A percentile compares a stretch with the other conserved stretches of the same genome.
These are phyloP conservation scores for Rhodotorula sp. DNA, from an alignment of 1,284 basidiomycete species.

Conservation along the genomic window DNA sequence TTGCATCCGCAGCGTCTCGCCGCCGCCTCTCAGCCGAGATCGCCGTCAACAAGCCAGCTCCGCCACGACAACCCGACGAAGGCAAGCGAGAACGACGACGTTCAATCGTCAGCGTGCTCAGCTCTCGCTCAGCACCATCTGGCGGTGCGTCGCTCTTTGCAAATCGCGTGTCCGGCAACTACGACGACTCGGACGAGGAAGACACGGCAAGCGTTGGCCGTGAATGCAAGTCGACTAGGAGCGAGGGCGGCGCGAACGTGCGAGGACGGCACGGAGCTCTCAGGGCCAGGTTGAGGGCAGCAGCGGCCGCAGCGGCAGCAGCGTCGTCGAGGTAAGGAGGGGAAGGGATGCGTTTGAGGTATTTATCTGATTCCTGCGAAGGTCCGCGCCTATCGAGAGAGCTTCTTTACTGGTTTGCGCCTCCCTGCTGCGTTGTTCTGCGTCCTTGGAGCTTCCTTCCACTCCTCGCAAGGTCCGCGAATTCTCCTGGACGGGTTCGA, in stretches of 20 bases:
- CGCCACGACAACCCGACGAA: too few species aligned
- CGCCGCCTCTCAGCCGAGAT: neutral
- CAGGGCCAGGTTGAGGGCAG: slow-evolving; percentile 20
- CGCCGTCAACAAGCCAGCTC: neutral
- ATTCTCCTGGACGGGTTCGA: too few species aligned
- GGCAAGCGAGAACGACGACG: neutral
- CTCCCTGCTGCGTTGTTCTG: too few species aligned
- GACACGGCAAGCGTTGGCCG: neutral
- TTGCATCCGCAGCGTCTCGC: neutral
- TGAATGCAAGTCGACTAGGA: neutral
- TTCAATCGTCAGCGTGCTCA: slow-evolving; percentile 2
- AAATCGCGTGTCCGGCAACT: neutral
- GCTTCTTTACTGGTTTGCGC: too few species aligned
- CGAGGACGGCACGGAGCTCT: slow-evolving; percentile 10
- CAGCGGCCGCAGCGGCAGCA: slow-evolving; percentile 17
- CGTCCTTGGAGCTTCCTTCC: too few species aligned
- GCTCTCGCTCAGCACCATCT: slow-evolving; percentile 8
- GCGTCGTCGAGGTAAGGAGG: too few species aligned
- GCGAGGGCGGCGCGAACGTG: slow-evolving; percentile 4
- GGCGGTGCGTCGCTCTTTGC: neutral
- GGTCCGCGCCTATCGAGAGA: too few species aligned
- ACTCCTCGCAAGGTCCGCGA: too few species aligned
- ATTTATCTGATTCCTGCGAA: too few species aligned
- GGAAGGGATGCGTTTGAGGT: too few species aligned
- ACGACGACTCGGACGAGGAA: neutral